These are phyloP conservation scores for Aspergillus nanangensis DNA, from an alignment of 495 filamentous ascomycete genomes.

Conservation along the genomic window DNA sequence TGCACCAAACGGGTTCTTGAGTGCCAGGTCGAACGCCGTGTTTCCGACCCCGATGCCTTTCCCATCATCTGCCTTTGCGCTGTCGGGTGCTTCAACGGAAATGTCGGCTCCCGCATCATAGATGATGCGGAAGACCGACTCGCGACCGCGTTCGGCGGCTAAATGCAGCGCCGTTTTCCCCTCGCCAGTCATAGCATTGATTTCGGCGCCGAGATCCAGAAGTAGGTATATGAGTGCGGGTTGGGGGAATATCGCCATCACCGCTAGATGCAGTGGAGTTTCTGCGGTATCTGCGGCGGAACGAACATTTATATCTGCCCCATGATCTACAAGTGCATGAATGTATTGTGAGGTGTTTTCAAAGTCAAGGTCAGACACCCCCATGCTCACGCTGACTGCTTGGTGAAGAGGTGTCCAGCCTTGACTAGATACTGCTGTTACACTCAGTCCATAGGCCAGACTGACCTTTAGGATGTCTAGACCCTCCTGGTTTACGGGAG, in stretches of 20 bases:
- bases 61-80: slow-evolving; percentile 10
- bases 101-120: slow-evolving; percentile 26
- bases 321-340: slow-evolving; percentile 16
- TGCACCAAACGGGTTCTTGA: slow-evolving; percentile 17
- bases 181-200: slow-evolving; percentile 23
- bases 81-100: slow-evolving; percentile 15
- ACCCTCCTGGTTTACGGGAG: slow-evolving; percentile 17
- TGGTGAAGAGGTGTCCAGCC: slow-evolving; percentile 30
- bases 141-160: slow-evolving; percentile 28
- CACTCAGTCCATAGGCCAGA: slow-evolving; percentile 11
- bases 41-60: slow-evolving; percentile 5
- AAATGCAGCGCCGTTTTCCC: slow-evolving; percentile 37
- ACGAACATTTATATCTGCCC: slow-evolving; percentile 21
- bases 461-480: slow-evolving; percentile 25
- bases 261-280: slow-evolving; percentile 28
- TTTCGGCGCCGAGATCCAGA: slow-evolving; percentile 24
- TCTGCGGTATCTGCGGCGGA: slow-evolving; percentile 9
- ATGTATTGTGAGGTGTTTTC: slow-evolving; percentile 23
- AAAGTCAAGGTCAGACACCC: slow-evolving; percentile 9
- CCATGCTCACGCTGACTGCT: slow-evolving; percentile 16
- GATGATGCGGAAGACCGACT: slow-evolving; percentile 21
- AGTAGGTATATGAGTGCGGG: slow-evolving; percentile 21
- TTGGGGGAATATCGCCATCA: slow-evolving; percentile 11
- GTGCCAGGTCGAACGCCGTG: slow-evolving; percentile 22
- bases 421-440: slow-evolving; percentile 13